Conservation (phyloP, 2,329 filamentous ascomycete genomes). For the Parasarocladium wereldwijsianum region DNA sequence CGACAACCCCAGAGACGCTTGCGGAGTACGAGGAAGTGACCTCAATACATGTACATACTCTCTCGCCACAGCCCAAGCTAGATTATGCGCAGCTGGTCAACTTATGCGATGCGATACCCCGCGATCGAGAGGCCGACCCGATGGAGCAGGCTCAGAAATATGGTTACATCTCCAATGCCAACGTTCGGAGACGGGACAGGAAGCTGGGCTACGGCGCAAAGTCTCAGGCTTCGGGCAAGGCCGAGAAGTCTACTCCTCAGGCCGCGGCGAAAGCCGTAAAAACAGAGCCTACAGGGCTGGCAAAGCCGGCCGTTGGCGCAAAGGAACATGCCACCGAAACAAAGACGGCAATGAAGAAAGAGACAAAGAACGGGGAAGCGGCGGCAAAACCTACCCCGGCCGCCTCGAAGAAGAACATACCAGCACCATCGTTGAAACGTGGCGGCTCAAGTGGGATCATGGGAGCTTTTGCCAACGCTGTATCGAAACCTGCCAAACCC, state of each 20-base stretch:
- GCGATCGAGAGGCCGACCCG: slow-evolving; percentile 44
- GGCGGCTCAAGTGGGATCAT: slow-evolving; percentile 52
- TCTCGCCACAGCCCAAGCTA: slow-evolving; percentile 54
- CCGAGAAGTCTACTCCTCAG: slow-evolving; percentile 7
- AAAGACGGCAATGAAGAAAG: slow-evolving; percentile 7
- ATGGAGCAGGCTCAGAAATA: slow-evolving; percentile 45
- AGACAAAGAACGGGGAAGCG: slow-evolving; percentile 11
- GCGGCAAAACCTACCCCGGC: slow-evolving; percentile 4
- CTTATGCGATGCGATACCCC: slow-evolving; percentile 42
- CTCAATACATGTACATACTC: slow-evolving; percentile 77
- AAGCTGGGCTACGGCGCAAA: too few relatives aligned
- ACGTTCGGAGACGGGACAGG: slow-evolving; percentile 40
- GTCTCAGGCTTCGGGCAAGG: too few relatives aligned
- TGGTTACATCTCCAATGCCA: slow-evolving; percentile 60
- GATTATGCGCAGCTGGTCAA: slow-evolving; percentile 46
- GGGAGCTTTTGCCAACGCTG: slow-evolving; percentile 60
- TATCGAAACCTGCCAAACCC: slow-evolving; percentile 26
- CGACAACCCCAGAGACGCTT: slow-evolving; percentile 40
- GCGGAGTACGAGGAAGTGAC: slow-evolving; percentile 55
- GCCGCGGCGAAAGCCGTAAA: slow-evolving; percentile 11
- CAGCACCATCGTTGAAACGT: slow-evolving; percentile 31
- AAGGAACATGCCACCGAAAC: too few relatives aligned
- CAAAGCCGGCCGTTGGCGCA: slow-evolving; percentile 3
- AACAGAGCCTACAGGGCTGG: slow-evolving; percentile 10
- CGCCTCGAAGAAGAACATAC: slow-evolving; percentile 5